Evolutionary conservation across 2,329 filamentous ascomycete species (phyloP).

Genomic region (Claviceps capensis): DNA sequence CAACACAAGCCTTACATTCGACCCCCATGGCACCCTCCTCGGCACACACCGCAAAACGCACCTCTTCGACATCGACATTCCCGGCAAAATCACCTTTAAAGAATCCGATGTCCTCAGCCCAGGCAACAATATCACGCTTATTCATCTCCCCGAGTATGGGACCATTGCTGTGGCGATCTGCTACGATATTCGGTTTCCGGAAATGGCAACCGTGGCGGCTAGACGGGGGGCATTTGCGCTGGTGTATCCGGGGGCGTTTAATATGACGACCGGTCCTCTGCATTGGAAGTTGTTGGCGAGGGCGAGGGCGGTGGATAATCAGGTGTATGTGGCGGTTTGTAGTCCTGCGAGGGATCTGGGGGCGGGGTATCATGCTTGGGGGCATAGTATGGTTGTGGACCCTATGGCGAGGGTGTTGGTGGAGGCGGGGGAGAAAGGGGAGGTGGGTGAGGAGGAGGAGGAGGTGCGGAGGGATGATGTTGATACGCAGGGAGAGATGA

Average conservation of each 20-base stretch:
- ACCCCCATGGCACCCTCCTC: slow-evolving; percentile 63
- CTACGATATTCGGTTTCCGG: slow-evolving; percentile 95
- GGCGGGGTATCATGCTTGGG: slow-evolving; percentile 78
- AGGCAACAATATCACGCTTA: slow-evolving; percentile 71
- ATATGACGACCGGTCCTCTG: slow-evolving; percentile 78
- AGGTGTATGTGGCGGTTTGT: slow-evolving; percentile 86
- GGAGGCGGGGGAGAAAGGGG: slow-evolving; percentile 39
- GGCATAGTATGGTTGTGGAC: slow-evolving; percentile 79
- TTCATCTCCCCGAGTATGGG: slow-evolving; percentile 81
- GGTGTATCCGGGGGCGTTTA: slow-evolving; percentile 94
- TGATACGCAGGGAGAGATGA: slow-evolving; percentile 68
- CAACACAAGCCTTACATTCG: slow-evolving; percentile 83
- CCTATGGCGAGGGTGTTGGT: slow-evolving; percentile 73
- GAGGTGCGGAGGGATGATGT: slow-evolving; percentile 65
- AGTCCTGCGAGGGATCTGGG: slow-evolving; percentile 71
- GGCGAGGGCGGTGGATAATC: slow-evolving; percentile 81
- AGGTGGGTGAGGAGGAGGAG: slow-evolving; percentile 69
- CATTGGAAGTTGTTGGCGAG: slow-evolving; percentile 81
- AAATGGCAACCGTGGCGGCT: slow-evolving; percentile 79
- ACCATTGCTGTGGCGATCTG: slow-evolving; percentile 83
- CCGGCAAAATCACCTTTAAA: slow-evolving; percentile 80
- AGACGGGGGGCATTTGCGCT: slow-evolving; percentile 76
- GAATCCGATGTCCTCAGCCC: slow-evolving; percentile 83
- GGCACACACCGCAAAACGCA: slow-evolving; percentile 87
- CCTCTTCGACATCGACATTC: slow-evolving; percentile 95